These are phyloP conservation scores for Penicillium goetzii DNA, from an alignment of 495 filamentous ascomycete genomes.

Conservation along the genomic window DNA sequence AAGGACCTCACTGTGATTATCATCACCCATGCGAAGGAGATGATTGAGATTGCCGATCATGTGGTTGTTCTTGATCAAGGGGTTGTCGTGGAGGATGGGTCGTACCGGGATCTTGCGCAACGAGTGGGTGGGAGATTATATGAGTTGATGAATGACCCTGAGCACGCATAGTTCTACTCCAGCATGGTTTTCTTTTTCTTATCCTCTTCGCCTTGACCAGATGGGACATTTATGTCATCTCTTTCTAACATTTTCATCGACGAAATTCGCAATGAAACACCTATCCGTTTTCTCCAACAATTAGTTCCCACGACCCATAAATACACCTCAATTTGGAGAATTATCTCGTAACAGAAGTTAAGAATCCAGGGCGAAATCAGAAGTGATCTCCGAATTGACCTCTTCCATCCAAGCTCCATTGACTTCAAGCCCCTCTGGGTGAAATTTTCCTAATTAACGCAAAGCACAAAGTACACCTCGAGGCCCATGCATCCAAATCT, in stretches of 20 bases:
- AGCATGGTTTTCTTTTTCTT: not conserved
- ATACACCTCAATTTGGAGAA: not conserved
- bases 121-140: constrained; percentile 45
- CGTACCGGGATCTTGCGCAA: constrained; percentile 57
- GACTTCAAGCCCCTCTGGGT: not conserved
- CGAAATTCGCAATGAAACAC: not conserved
- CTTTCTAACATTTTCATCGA: not conserved
- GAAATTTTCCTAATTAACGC: not conserved
- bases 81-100: constrained; percentile 65
- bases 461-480: not conserved
- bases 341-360: not conserved
- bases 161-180: constrained; percentile 11
- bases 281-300: not conserved
- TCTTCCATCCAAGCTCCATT: not conserved
- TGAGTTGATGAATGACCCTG: constrained; percentile 35
- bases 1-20: constrained; percentile 59
- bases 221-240: not conserved
- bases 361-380: not conserved
- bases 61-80: constrained; percentile 74
- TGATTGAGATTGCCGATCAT: constrained; percentile 78
- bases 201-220: not conserved
- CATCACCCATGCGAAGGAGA: constrained; percentile 77
- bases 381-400: not conserved
- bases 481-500: not conserved
- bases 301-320: not conserved